phyloP scores from a whole-genome alignment of 108 stramenopile species.

The Fragilaria crotonensis region DNA sequence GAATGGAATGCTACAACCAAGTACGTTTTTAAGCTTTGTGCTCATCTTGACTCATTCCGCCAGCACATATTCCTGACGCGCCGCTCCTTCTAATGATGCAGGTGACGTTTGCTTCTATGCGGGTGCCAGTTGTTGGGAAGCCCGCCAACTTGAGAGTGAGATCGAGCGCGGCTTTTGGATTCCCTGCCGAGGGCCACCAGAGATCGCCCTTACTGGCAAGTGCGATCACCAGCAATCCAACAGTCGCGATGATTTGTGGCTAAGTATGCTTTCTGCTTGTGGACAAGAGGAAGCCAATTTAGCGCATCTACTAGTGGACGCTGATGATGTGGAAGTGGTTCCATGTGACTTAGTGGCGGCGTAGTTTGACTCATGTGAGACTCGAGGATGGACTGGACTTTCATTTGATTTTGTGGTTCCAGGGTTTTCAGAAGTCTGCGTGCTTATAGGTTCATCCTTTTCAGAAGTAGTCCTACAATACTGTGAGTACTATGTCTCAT shows the following conservation, averaged over 20 bases:
- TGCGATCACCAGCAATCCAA: slow-evolving; percentile 36
- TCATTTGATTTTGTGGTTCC: too few species aligned
- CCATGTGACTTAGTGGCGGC: too few species aligned
- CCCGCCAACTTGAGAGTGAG: slow-evolving; percentile 70
- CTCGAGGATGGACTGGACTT: too few species aligned
- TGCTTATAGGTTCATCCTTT: too few species aligned
- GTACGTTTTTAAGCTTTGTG: slow-evolving; percentile 9
- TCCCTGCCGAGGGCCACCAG: slow-evolving; percentile 55
- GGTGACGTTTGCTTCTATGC: slow-evolving; percentile 73
- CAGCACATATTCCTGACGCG: background rate
- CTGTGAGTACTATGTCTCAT: too few species aligned
- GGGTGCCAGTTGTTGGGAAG: slow-evolving; percentile 69
- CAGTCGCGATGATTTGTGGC: slow-evolving; percentile 63
- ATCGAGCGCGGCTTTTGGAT: slow-evolving; percentile 78
- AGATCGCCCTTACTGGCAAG: slow-evolving; percentile 56
- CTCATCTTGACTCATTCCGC: background rate
- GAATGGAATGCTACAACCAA: slow-evolving; percentile 34
- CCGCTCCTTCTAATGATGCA: background rate
- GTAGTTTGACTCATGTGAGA: too few species aligned
- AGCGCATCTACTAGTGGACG: slow-evolving; percentile 44
- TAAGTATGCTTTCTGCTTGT: slow-evolving; percentile 73
- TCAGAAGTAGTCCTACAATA: too few species aligned
- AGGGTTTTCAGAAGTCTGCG: too few species aligned
- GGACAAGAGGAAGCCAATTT: slow-evolving; percentile 65
- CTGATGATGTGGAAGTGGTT: too few species aligned